Evolutionary conservation across 163 green algal genomes (phyloP).

Genomic region (Picocystis sp.): DNA sequence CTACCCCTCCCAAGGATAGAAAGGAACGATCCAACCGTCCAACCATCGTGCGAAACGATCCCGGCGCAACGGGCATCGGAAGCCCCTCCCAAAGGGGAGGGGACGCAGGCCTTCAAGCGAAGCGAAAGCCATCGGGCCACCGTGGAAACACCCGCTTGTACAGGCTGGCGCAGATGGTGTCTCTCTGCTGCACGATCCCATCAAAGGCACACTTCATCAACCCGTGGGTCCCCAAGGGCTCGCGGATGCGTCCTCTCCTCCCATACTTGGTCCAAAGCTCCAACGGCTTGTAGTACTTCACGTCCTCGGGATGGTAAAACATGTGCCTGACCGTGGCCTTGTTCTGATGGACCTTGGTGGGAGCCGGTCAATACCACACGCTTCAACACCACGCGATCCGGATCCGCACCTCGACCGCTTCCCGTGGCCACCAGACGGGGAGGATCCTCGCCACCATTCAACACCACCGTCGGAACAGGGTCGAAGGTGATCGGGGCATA

Average conservation of each 20-base stretch:
- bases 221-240: constrained; percentile 86
- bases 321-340: constrained; percentile 85
- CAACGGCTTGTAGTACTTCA: constrained; percentile 23
- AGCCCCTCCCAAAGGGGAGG: no score
- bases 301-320: constrained; percentile 91
- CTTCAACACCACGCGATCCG: constrained; percentile 84
- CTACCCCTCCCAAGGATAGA: no score
- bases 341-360: constrained; percentile 73
- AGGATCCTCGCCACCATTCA: constrained; percentile 33
- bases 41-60: no score
- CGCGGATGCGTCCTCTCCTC: constrained; percentile 74
- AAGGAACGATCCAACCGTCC: no score
- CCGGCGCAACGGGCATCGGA: no score
- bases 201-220: constrained; percentile 92
- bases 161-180: constrained; percentile 81
- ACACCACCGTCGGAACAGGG: constrained; percentile 73
- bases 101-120: constrained; percentile 10
- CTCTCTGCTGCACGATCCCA: constrained; percentile 59
- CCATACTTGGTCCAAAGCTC: constrained; percentile 89
- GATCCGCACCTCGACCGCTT: constrained; percentile 50
- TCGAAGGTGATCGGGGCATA: constrained; percentile 76
- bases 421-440: constrained; percentile 46
- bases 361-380: constrained; percentile 79
- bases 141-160: constrained; percentile 86
- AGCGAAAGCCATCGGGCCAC: constrained; percentile 44